phyloP scores from a whole-genome alignment of 2,329 filamentous ascomycete genomes.

The Hypoxylon sp. region DNA sequence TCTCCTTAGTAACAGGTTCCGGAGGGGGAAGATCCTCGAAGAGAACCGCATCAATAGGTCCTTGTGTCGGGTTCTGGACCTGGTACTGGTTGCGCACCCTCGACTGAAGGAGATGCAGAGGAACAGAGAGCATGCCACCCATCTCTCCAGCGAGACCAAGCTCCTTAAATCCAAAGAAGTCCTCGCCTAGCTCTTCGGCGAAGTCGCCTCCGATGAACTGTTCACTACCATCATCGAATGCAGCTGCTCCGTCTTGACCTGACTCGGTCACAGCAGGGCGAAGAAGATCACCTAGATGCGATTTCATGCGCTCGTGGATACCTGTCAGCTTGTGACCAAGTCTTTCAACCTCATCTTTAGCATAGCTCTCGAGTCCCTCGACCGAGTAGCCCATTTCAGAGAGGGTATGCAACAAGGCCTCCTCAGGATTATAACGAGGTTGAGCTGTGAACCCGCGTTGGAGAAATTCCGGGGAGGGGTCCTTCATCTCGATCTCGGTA shows the following conservation, averaged over 20 bases:
- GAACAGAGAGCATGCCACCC: slow-evolving; percentile 89
- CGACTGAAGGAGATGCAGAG: slow-evolving; percentile 92
- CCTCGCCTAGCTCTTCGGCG: slow-evolving; percentile 96
- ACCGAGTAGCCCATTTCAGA: slow-evolving; percentile 87
- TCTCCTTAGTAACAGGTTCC: slow-evolving; percentile 83
- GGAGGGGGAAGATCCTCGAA: slow-evolving; percentile 77
- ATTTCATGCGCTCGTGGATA: slow-evolving; percentile 95
- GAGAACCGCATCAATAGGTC: slow-evolving; percentile 69
- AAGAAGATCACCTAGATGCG: slow-evolving; percentile 90
- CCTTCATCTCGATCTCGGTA: slow-evolving; percentile 83
- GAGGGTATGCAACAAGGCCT: slow-evolving; percentile 87
- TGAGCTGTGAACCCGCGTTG: slow-evolving; percentile 64
- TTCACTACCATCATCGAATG: slow-evolving; percentile 96
- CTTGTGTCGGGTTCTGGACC: slow-evolving; percentile 75
- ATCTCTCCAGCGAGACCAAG: slow-evolving; percentile 93
- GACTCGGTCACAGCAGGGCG: slow-evolving; percentile 88
- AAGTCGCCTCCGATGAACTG: slow-evolving; percentile 98
- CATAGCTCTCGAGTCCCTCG: slow-evolving; percentile 84
- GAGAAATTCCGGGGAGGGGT: slow-evolving; percentile 59
- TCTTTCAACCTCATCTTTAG: slow-evolving; percentile 93
- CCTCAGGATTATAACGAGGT: slow-evolving; percentile 82
- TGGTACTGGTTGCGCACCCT: slow-evolving; percentile 89
- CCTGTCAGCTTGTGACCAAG: slow-evolving; percentile 81
- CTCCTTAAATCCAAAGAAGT: slow-evolving; percentile 98
- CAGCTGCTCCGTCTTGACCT: slow-evolving; percentile 82